Base-by-base conservation (phyloP, 2,329 filamentous ascomycete genomes). In the Aspergillus melleus region DNA sequence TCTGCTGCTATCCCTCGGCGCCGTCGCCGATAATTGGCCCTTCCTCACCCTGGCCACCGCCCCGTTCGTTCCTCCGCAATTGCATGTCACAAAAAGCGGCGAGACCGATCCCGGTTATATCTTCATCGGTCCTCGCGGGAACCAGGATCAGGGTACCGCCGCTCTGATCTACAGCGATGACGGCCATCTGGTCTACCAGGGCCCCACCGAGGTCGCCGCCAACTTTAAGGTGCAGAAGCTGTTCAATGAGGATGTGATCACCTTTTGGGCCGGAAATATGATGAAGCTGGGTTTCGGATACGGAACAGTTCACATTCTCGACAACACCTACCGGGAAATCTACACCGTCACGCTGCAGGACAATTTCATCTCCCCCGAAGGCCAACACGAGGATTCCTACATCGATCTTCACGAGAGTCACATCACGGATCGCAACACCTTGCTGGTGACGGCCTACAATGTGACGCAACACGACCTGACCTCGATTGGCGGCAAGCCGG, bases 141-240 rank as follows among this genome's bases (percentile, higher is more conserved):
- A 67, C 29, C 64, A 68, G 50, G 52, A 61, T 5, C 62, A 64
- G 26, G 71, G 72, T 1, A 66, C 66, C 29, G 71, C 73, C 10
- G 69, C 74, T 2, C 63, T 75, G n/a, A 76, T 77, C 20, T 76
- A 74, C 58, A 71, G 73, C 36, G 68, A 76, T 49, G 67, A 68
- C 5, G 74, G 73, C 20, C 66, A 76, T 24, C 60, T 77, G 12
- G 65, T 77, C 30, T 77, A 74, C 53, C 68, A 76, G 52, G 73
- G 74, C 2, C 73, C 73, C 1, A 61, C 68, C 8, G 66, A 72
- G 54, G 65, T 72, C 19, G 70, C 69, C 4, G 67, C 69, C 54
- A 76, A 74, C 58, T 71, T 77, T 64, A 70, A 64, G 58, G 69
- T 74, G 1, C 74, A 77, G 62, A 67, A 64, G 29, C 64, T 76